phyloP scores from a whole-genome alignment of 768 basidiomycete species.

The Serpula lacrymans region DNA sequence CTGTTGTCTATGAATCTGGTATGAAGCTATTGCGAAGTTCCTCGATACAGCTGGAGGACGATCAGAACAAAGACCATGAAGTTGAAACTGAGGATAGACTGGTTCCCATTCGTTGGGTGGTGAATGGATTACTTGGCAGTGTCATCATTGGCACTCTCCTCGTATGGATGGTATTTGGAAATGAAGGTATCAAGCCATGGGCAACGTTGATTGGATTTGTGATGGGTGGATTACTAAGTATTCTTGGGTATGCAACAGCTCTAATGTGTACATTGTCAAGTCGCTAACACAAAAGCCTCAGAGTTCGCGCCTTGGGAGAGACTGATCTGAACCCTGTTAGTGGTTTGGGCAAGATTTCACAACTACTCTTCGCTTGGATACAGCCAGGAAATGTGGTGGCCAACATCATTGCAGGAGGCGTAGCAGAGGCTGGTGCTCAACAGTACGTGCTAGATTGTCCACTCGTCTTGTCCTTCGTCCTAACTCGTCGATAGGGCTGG shows the following conservation, averaged over 20 bases:
- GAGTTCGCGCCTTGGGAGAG: slow-evolving; percentile 92
- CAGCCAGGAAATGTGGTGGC: slow-evolving; percentile 96
- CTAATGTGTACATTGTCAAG: neutral
- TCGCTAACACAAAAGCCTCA: slow-evolving; percentile 26
- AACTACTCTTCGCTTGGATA: slow-evolving; percentile 90
- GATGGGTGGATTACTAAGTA: slow-evolving; percentile 77
- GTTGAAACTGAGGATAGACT: slow-evolving; percentile 75
- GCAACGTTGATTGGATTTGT: slow-evolving; percentile 84
- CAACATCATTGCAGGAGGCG: slow-evolving; percentile 94
- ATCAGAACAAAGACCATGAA: no score
- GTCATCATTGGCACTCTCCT: slow-evolving; percentile 68
- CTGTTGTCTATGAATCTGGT: slow-evolving; percentile 60
- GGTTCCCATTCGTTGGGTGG: slow-evolving; percentile 79
- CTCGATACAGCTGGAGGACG: slow-evolving; percentile 28
- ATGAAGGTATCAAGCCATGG: slow-evolving; percentile 93
- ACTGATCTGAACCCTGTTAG: slow-evolving; percentile 93
- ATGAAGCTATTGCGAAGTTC: slow-evolving; percentile 30
- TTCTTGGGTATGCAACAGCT: slow-evolving; percentile 67
- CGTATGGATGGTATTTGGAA: slow-evolving; percentile 87
- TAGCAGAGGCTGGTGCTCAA: slow-evolving; percentile 94
- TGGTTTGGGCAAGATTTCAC: slow-evolving; percentile 92
- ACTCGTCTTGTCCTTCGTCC: slow-evolving; percentile 2
- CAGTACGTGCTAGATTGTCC: slow-evolving; percentile 51
- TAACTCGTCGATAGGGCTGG: slow-evolving; percentile 60
- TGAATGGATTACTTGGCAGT: slow-evolving; percentile 59